Conservation (phyloP, 331 rosid genomes). For the Prunus yedoensis region DNA sequence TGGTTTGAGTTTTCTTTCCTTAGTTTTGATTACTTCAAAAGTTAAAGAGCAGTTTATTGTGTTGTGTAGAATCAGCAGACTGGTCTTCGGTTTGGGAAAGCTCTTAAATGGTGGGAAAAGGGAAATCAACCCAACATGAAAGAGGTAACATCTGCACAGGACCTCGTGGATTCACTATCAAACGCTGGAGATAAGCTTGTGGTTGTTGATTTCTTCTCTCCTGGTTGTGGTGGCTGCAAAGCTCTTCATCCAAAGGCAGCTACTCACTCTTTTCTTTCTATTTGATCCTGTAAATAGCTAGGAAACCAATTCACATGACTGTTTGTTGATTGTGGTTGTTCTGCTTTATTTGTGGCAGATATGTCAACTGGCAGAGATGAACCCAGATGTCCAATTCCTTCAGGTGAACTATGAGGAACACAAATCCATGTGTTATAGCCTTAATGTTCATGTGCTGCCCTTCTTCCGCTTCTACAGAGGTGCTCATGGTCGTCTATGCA, state of each 20-base stretch:
- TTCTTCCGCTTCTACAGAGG: conserved; percentile 95
- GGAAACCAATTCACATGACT: background rate
- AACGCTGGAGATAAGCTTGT: conserved; percentile 81
- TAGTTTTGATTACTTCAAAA: background rate
- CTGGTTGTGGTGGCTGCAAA: conserved; percentile 96
- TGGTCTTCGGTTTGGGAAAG: conserved; percentile 51
- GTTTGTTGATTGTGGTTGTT: conserved; percentile 13
- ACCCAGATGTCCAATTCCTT: conserved; percentile 74
- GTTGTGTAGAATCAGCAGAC: conserved; percentile 33
- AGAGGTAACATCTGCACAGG: conserved; percentile 67
- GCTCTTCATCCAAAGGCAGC: conserved; percentile 92
- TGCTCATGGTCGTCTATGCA: conserved; percentile 81
- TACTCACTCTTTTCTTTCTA: background rate
- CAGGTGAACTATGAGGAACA: conserved; percentile 81
- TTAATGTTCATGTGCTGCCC: conserved; percentile 84
- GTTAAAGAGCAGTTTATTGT: background rate
- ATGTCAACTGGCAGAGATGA: conserved; percentile 86
- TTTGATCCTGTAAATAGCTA: background rate
- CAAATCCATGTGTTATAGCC: conserved; percentile 88
- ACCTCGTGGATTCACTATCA: conserved; percentile 69
- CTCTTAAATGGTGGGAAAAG: conserved; percentile 88
- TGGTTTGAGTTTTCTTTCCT: background rate
- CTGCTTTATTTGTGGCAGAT: conserved; percentile 40
- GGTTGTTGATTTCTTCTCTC: conserved; percentile 82
- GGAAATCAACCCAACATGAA: conserved; percentile 73